Conservation (phyloP, 495 filamentous ascomycete genomes). For the Hypomontagnella monticulosa region DNA sequence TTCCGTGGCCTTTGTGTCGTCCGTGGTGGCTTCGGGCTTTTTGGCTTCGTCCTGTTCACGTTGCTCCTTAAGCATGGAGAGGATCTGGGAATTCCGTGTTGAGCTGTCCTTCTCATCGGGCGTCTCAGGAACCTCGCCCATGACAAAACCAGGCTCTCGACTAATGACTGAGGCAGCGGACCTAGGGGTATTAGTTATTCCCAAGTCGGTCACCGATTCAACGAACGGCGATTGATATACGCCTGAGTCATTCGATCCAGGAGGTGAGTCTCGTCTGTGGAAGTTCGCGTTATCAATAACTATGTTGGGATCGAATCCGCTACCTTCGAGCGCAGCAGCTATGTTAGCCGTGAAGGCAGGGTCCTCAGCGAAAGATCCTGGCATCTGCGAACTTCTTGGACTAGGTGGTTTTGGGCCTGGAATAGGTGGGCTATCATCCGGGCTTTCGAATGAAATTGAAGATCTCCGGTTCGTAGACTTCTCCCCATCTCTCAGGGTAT, state of each 20-base stretch:
- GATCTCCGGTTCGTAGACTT: slow-evolving; percentile 31
- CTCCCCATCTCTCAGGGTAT: slow-evolving; percentile 32
- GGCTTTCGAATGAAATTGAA: slow-evolving; percentile 30
- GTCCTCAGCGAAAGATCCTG: slow-evolving; percentile 66
- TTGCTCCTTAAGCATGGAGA: slow-evolving; percentile 24
- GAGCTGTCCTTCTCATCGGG: slow-evolving; percentile 27
- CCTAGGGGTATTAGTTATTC: slow-evolving; percentile 19
- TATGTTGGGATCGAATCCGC: slow-evolving; percentile 76
- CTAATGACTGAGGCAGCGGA: neutral
- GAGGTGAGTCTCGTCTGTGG: slow-evolving; percentile 70
- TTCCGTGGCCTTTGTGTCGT: slow-evolving; percentile 4
- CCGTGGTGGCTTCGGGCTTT: slow-evolving; percentile 4
- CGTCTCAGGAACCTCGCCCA: slow-evolving; percentile 35
- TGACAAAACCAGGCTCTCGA: slow-evolving; percentile 27
- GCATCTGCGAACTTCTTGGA: slow-evolving; percentile 49
- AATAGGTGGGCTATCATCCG: slow-evolving; percentile 47
- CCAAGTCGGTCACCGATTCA: slow-evolving; percentile 54
- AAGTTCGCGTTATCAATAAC: slow-evolving; percentile 72
- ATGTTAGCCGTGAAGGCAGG: slow-evolving; percentile 74
- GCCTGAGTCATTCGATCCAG: slow-evolving; percentile 62
- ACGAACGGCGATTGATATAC: slow-evolving; percentile 58
- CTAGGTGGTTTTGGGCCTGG: slow-evolving; percentile 52
- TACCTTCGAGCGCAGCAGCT: slow-evolving; percentile 72
- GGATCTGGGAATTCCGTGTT: slow-evolving; percentile 18
- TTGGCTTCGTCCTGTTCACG: slow-evolving; percentile 27